Percentiles rank a stretch among this genome's conserved stretches.
These are phyloP conservation scores for Cinchona pubescens DNA, from an alignment of 257 asterid species.

Conservation along the genomic window DNA sequence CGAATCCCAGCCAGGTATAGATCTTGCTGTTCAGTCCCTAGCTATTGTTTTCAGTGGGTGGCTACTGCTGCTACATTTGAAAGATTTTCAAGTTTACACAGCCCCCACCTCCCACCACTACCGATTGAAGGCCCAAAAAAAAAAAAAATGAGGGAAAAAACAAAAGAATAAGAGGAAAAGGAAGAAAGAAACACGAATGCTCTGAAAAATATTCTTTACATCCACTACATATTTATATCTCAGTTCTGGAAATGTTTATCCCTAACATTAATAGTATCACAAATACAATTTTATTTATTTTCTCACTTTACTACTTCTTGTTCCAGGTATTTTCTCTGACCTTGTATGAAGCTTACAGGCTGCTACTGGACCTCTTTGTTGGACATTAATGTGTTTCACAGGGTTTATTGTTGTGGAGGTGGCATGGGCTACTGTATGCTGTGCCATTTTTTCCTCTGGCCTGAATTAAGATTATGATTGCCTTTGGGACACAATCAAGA, in stretches of 20 bases:
- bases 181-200: not conserved
- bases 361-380: slow-evolving; percentile 57
- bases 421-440: slow-evolving; percentile 52
- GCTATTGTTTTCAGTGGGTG: not conserved
- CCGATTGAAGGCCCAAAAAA: not conserved
- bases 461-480: slow-evolving; percentile 26
- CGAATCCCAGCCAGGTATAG: slow-evolving; percentile 67
- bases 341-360: slow-evolving; percentile 95
- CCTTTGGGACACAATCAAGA: not conserved
- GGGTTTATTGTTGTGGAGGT: slow-evolving; percentile 49
- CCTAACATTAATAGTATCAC: not conserved
- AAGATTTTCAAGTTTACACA: not conserved
- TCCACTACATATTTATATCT: not conserved
- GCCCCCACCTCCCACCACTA: not conserved
- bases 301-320: slow-evolving; percentile 61
- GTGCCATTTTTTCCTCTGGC: slow-evolving; percentile 31
- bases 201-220: not conserved
- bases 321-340: slow-evolving; percentile 99
- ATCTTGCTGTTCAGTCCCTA: slow-evolving; percentile 5
- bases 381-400: slow-evolving; percentile 60
- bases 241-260: not conserved
- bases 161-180: not conserved
- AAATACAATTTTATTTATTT: not conserved
- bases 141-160: too few relatives aligned
- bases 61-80: not conserved